phyloP scores from a whole-genome alignment of 345 rosid species.

The Lenwebbia sp. region DNA sequence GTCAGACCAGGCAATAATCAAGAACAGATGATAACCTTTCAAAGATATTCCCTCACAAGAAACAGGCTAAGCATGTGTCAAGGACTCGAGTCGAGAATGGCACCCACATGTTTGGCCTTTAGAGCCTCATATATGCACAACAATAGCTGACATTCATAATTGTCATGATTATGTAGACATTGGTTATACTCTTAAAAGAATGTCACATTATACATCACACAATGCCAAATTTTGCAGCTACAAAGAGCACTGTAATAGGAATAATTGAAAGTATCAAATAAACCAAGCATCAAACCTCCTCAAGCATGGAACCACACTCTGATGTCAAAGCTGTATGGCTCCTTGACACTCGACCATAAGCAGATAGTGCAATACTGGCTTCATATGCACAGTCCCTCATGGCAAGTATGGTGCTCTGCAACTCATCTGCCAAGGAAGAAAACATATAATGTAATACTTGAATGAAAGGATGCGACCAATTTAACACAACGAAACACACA shows the following conservation, averaged over 20 bases:
- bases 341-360: conserved; percentile 66
- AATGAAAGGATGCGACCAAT: neutral
- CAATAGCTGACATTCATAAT: neutral
- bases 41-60: neutral
- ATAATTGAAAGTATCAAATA: neutral
- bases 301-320: conserved; percentile 93
- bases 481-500: neutral
- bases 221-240: neutral
- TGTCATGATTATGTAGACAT: neutral
- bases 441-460: neutral
- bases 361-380: conserved; percentile 61
- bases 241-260: neutral
- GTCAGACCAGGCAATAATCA: neutral
- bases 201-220: neutral
- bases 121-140: neutral
- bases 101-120: neutral
- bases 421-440: conserved; percentile 45
- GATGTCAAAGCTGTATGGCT: conserved; percentile 87
- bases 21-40: neutral
- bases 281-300: conserved; percentile 38
- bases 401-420: conserved; percentile 66
- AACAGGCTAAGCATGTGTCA: neutral
- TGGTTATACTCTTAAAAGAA: neutral
- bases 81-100: neutral
- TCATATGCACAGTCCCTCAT: conserved; percentile 90